These are phyloP conservation scores for Phascolomyces articulosus DNA, from an alignment of 371 early-diverging fungal genomes.

Conservation along the genomic window DNA sequence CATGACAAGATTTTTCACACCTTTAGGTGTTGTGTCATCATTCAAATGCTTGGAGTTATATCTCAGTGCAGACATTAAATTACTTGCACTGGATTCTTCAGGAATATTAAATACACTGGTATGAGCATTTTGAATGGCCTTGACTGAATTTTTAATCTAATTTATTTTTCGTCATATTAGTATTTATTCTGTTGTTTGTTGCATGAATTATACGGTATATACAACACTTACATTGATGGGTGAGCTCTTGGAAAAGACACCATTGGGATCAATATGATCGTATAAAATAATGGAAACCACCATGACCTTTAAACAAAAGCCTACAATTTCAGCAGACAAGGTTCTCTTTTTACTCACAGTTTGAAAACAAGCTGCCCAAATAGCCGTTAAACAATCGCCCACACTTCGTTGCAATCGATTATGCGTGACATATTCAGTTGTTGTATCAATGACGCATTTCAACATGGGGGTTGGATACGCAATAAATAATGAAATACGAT, in stretches of 20 bases:
- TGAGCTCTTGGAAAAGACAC: constrained; percentile 77
- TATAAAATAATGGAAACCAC: constrained; percentile 88
- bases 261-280: constrained; percentile 86
- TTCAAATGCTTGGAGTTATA: constrained; percentile 85
- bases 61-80: constrained; percentile 76
- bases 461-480: constrained; percentile 95
- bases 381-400: constrained; percentile 65
- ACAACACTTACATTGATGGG: constrained; percentile 77
- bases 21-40: constrained; percentile 81
- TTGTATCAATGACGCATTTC: constrained; percentile 83
- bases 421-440: constrained; percentile 56
- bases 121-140: constrained; percentile 67
- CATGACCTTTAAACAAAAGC: constrained; percentile 83
- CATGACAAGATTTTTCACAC: constrained; percentile 65
- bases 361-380: constrained; percentile 74
- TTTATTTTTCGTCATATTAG: background rate
- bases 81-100: constrained; percentile 54
- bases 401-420: constrained; percentile 51
- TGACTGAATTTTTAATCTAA: constrained; percentile 69
- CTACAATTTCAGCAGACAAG: constrained; percentile 8
- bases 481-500: constrained; percentile 92
- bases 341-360: constrained; percentile 57
- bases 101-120: constrained; percentile 22
- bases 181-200: background rate
- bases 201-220: too few species aligned